Evolutionary conservation across 176 grass and related monocot species (phyloP).

Genomic region (Raddia guianensis): DNA sequence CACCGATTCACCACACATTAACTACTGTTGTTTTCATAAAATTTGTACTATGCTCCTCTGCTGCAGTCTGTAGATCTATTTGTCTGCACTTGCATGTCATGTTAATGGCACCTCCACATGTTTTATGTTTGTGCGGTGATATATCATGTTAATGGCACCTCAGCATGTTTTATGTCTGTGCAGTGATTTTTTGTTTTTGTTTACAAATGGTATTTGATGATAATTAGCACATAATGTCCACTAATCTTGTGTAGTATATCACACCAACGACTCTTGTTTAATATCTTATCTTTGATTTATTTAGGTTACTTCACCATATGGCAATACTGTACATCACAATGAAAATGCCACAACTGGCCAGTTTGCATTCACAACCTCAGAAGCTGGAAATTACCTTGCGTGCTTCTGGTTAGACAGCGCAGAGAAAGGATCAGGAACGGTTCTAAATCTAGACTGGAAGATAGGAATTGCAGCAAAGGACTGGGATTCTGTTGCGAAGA

Average conservation of each 20-base stretch:
- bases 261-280: background rate
- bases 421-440: conserved; percentile 52
- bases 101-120: background rate
- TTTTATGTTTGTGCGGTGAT: background rate
- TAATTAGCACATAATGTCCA: background rate
- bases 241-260: conserved; percentile 1
- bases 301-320: conserved; percentile 92
- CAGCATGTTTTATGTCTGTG: background rate
- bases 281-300: conserved; percentile 27
- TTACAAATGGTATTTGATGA: conserved; percentile 1
- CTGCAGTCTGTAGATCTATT: background rate
- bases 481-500: conserved; percentile 88
- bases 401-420: conserved; percentile 89
- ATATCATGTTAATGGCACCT: conserved; percentile 3
- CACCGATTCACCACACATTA: background rate
- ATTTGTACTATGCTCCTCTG: background rate
- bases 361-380: conserved; percentile 86
- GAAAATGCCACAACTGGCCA: conserved; percentile 74
- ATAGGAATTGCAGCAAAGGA: conserved; percentile 88
- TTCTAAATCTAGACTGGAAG: conserved; percentile 87
- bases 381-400: conserved; percentile 85
- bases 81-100: background rate
- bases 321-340: conserved; percentile 76
- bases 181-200: background rate
- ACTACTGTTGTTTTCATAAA: background rate